Evolutionary conservation across 768 basidiomycete species (phyloP).

Genomic region (Pisolithus orientalis): DNA sequence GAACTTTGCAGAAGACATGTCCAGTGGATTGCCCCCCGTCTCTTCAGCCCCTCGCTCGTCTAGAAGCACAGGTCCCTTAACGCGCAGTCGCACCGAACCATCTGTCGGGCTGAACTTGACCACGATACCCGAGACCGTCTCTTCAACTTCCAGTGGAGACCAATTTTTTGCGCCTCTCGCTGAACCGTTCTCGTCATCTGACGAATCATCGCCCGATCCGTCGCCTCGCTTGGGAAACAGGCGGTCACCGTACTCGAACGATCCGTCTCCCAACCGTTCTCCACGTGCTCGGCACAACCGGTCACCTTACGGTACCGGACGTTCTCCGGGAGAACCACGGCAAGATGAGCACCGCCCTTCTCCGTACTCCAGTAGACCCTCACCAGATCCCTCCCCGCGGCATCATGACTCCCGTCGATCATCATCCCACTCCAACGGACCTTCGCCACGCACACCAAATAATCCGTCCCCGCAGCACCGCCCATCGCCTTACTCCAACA

Average conservation of each 20-base stretch:
- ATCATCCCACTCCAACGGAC: neutral
- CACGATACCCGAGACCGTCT: constrained; percentile 23
- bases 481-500: neutral
- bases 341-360: constrained; percentile 17
- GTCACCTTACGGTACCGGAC: constrained; percentile 14
- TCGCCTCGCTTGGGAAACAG: neutral
- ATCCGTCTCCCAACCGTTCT: constrained; percentile 22
- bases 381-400: neutral
- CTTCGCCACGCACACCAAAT: neutral
- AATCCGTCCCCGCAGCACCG: neutral
- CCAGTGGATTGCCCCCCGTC: constrained; percentile 13
- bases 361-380: constrained; percentile 13
- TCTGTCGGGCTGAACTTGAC: constrained; percentile 13
- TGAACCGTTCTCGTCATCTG: constrained; percentile 8
- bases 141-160: constrained; percentile 19
- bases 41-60: constrained; percentile 13
- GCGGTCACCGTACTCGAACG: neutral
- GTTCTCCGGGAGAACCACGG: constrained; percentile 20
- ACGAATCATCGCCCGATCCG: constrained; percentile 7
- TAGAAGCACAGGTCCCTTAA: constrained; percentile 5
- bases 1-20: constrained; percentile 22
- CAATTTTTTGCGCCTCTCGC: constrained; percentile 19
- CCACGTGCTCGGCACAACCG: constrained; percentile 20
- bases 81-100: constrained; percentile 27
- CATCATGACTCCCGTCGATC: neutral